Base-by-base conservation (phyloP, 495 filamentous ascomycete species). In the Immersiella caudata region DNA sequence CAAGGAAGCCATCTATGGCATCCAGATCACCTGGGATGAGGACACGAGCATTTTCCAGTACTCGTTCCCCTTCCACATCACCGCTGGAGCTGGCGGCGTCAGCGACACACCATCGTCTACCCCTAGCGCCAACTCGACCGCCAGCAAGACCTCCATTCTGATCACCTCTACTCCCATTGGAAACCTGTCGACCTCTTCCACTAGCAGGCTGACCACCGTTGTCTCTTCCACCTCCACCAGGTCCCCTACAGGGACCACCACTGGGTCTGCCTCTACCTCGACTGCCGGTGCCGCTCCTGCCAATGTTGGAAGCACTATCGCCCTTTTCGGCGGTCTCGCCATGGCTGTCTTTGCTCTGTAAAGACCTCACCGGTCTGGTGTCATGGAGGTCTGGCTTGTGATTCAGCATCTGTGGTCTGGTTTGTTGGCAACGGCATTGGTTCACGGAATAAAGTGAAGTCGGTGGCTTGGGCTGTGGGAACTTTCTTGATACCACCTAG, bases 21-120 rank as follows among this genome's bases (percentile, higher is more conserved):
- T 84, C 73, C 75, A 74, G 74, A 75, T 84, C 72, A 68, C 67
- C 55, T 71, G 71, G 50, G 77, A 78, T 25, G 66, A 69, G 67
- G 66, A 82, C 69, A 25, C 60, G 12, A 57, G 22, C n/a, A 72
- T 76, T 69, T 83, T 80, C 79, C 82, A 84, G 76, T 84, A 80
- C 79, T 77, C 76, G 21, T 81, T 81, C 79, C 81, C 82, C 52
- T 84, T 84, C 77, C 46, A 72, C 68, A 82, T 84, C 73, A 69
- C 73, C 24, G 77, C 71, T 46, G 29, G 46, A 16, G 29, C 50
- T n/a, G 62, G 21, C 4, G 27, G 18, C 35, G 20, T 20, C 24
- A 59, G 33, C 55, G 29, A 33, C 29, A 49, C 54, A 36, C 6
- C 62, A 60, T 61, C 65, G 58, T 49, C 65, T 14, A 54, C 40